phyloP scores from a whole-genome alignment of 352 stramenopile species.

The Phytophthora ramorum region DNA sequence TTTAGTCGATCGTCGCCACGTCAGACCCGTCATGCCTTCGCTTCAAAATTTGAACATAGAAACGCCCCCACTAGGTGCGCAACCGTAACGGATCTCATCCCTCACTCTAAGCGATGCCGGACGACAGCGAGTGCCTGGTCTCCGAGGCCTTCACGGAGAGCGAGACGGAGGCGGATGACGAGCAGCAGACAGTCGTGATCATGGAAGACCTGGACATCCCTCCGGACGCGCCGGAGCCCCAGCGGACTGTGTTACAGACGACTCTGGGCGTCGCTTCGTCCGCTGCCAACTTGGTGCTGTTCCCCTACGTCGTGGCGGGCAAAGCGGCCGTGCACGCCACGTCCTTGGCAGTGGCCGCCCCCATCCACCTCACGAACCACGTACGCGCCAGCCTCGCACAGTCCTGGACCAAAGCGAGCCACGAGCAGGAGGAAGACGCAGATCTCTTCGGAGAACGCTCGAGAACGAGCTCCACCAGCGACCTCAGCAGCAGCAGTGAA shows the following conservation, averaged over 20 bases:
- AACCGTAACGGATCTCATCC: neutral
- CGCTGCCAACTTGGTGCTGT: slow-evolving; percentile 66
- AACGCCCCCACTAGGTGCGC: neutral
- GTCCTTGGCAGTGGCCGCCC: slow-evolving; percentile 61
- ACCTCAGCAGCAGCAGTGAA: slow-evolving; percentile 33
- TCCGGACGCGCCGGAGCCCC: neutral
- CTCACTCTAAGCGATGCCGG: slow-evolving; percentile 10
- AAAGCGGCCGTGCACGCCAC: slow-evolving; percentile 66
- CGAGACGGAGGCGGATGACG: slow-evolving; percentile 19
- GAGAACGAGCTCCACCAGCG: slow-evolving; percentile 26
- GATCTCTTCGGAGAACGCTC: slow-evolving; percentile 66
- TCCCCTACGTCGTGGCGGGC: slow-evolving; percentile 66
- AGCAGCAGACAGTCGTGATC: slow-evolving; percentile 31
- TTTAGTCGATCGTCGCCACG: slow-evolving; percentile 23
- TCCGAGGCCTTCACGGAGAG: slow-evolving; percentile 38
- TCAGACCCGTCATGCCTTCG: neutral
- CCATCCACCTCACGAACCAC: slow-evolving; percentile 63
- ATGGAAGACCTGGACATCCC: slow-evolving; percentile 22
- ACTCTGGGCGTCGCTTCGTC: slow-evolving; percentile 64
- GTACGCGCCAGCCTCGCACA: slow-evolving; percentile 52
- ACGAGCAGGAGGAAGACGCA: slow-evolving; percentile 12
- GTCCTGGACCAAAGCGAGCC: slow-evolving; percentile 11
- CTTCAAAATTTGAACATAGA: neutral
- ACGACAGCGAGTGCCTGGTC: slow-evolving; percentile 18
- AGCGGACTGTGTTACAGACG: slow-evolving; percentile 43